Evolutionary conservation across 306 rosid genomes (phyloP).

Genomic region (cucumber (Cucumis sativus)): DNA sequence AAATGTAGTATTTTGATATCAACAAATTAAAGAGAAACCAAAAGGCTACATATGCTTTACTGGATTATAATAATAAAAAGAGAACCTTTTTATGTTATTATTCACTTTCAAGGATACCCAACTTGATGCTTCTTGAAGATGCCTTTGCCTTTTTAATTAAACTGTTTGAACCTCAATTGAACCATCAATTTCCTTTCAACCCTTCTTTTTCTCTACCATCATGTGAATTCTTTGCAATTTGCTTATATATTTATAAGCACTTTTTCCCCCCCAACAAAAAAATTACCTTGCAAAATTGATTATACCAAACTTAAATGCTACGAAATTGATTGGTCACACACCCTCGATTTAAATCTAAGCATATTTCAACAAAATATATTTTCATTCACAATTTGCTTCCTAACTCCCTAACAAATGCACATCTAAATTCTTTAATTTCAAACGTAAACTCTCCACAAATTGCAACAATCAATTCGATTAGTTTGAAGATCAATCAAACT

Average conservation of each 20-base stretch:
- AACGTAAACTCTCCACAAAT: background rate
- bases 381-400: background rate
- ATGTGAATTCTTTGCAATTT: slow-evolving; percentile 3
- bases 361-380: too few species aligned
- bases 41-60: background rate
- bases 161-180: background rate
- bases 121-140: background rate
- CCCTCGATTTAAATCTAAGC: too few species aligned
- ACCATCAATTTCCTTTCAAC: background rate
- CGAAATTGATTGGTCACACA: background rate
- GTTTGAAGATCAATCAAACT: background rate
- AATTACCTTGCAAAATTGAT: too few species aligned
- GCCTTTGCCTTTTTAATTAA: background rate
- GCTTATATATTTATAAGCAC: background rate
- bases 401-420: background rate
- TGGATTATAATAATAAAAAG: background rate
- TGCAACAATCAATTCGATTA: too few species aligned
- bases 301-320: background rate
- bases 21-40: background rate
- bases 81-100: background rate
- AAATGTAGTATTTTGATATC: background rate
- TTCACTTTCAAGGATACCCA: background rate
- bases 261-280: too few species aligned
- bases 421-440: background rate
- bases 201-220: background rate